Evolutionary conservation across 176 grass and related monocot species (phyloP).

Genomic region (Paspalum notatum): DNA sequence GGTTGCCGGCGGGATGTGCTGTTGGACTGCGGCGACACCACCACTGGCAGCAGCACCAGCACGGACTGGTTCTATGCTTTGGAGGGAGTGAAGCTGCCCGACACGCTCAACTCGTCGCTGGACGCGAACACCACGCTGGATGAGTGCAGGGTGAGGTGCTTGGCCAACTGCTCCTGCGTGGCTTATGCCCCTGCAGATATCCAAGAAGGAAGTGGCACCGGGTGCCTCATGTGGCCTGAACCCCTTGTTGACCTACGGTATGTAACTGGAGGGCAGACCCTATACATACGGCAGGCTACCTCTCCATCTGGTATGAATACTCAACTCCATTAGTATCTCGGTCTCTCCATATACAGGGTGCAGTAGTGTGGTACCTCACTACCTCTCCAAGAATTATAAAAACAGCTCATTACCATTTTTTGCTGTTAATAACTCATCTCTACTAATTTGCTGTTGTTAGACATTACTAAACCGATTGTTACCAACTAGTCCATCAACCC

Average conservation of each 20-base stretch:
- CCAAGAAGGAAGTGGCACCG: background rate
- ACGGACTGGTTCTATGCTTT: background rate
- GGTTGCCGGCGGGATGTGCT: conserved; percentile 39
- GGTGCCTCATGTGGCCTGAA: conserved; percentile 11
- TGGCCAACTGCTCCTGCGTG: conserved; percentile 47
- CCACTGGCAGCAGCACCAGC: background rate
- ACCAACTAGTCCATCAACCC: no score
- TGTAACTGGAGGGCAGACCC: background rate
- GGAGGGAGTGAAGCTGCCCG: conserved; percentile 45
- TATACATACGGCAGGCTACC: background rate
- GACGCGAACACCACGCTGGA: conserved; percentile 31
- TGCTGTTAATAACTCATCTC: no score
- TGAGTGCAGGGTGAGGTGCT: conserved; percentile 34
- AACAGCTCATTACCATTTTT: no score
- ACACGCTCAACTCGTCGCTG: background rate
- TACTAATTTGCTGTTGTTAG: no score
- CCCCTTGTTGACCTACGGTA: conserved; percentile 14
- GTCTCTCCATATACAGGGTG: no score
- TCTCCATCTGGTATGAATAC: background rate
- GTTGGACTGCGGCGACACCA: conserved; percentile 17
- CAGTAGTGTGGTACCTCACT: no score
- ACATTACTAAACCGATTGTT: no score
- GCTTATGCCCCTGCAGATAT: conserved; percentile 33
- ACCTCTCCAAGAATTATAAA: no score
- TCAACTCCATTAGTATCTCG: no score